Conservation (phyloP, 352 stramenopile species). For the Pythium guiyangense region DNA sequence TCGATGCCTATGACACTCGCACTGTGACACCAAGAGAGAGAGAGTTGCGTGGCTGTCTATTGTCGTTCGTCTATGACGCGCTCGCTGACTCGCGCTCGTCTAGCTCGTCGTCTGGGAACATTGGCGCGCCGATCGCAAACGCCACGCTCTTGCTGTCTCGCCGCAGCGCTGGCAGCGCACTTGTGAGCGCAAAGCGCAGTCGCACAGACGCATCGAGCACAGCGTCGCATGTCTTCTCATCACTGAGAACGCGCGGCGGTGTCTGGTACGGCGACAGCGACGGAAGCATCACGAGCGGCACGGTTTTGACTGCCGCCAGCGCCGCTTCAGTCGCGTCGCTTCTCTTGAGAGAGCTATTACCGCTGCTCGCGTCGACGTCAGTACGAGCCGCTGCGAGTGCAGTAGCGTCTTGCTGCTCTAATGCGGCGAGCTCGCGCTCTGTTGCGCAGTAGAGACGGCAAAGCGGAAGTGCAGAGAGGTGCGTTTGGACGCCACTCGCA, state of each 20-base stretch:
- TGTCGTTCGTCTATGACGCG: neutral
- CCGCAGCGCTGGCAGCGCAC: constrained; percentile 5
- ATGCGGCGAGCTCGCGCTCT: neutral
- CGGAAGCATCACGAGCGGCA: constrained; percentile 14
- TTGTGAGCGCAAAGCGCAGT: constrained; percentile 9
- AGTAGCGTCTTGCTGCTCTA: constrained; percentile 1
- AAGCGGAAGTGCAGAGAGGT: constrained; percentile 5
- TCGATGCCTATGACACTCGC: neutral
- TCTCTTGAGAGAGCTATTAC: neutral
- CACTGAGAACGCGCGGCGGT: neutral
- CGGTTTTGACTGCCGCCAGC: neutral
- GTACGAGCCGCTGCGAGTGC: neutral
- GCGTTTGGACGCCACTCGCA: constrained; percentile 1
- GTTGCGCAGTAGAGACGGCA: constrained; percentile 10
- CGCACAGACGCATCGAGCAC: neutral
- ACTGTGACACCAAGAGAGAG: neutral
- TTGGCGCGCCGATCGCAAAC: constrained; percentile 19
- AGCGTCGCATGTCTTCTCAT: neutral
- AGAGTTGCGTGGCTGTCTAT: neutral
- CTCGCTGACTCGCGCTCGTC: neutral
- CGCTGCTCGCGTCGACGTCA: neutral
- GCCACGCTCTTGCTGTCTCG: constrained; percentile 6
- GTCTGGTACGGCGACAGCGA: constrained; percentile 12
- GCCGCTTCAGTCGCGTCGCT: neutral
- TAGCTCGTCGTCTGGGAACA: constrained; percentile 26